A percentile compares a stretch with the other conserved stretches of the same genome.
Evolutionary conservation across 768 basidiomycete species (phyloP).

Genomic region (Naganishia kalamii): DNA sequence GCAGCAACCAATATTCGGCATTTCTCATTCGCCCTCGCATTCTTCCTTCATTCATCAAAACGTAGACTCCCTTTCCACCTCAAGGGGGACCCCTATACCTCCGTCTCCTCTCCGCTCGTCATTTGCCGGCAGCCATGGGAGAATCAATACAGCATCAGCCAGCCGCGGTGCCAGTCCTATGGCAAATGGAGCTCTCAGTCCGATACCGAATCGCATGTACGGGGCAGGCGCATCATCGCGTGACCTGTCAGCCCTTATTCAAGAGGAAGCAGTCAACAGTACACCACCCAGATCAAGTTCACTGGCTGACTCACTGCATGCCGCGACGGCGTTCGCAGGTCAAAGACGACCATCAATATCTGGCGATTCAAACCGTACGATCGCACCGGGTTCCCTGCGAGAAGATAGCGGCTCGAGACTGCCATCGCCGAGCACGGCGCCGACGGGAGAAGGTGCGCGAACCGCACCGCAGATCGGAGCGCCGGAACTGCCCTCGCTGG

Average conservation of each 20-base stretch:
- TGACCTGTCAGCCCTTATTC: constrained; percentile 3
- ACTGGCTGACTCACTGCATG: constrained; percentile 29
- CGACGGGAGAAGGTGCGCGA: background rate
- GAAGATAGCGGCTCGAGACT: background rate
- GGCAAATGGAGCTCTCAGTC: constrained; percentile 4
- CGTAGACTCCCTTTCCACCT: constrained; percentile 28
- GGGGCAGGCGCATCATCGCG: background rate
- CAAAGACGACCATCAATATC: constrained; percentile 1
- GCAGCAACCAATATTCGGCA: background rate
- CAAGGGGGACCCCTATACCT: constrained; percentile 37
- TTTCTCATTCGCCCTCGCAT: constrained; percentile 6
- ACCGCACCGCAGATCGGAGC: constrained; percentile 57
- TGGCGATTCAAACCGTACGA: background rate
- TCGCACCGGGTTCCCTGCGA: background rate
- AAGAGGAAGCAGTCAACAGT: constrained; percentile 8
- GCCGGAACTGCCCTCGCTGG: constrained; percentile 79
- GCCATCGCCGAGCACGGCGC: background rate
- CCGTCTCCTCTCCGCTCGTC: constrained; percentile 45
- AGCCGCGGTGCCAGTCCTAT: constrained; percentile 17
- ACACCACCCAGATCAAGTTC: constrained; percentile 37
- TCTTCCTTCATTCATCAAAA: constrained; percentile 15
- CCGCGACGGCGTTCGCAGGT: constrained; percentile 1
- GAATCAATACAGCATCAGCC: background rate
- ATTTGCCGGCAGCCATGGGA: constrained; percentile 49
- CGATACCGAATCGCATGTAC: constrained; percentile 6